Evolutionary conservation across 176 grass and related monocot genomes (phyloP).

Genomic region (Areca catechu): DNA sequence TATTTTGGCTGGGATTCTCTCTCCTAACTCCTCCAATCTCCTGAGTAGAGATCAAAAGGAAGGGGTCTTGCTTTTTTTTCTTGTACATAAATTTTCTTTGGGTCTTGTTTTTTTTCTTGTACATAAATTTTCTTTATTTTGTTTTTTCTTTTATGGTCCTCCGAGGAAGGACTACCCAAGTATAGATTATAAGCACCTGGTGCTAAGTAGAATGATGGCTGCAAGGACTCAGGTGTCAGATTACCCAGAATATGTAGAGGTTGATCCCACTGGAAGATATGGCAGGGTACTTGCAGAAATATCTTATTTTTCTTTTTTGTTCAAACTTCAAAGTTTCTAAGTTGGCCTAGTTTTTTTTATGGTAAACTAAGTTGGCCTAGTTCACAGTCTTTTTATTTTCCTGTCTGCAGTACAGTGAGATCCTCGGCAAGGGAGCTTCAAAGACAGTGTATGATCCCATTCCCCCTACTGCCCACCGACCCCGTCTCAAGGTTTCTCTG

Average conservation of each 20-base stretch:
- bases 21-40: too few species aligned
- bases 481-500: too few species aligned
- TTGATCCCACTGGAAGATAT: conserved; percentile 49
- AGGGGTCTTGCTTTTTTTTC: too few species aligned
- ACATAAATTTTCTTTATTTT: too few species aligned
- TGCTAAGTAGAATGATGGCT: not conserved
- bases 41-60: too few species aligned
- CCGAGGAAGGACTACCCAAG: too few species aligned
- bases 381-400: not conserved
- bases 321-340: not conserved
- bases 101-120: too few species aligned
- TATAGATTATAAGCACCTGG: too few species aligned
- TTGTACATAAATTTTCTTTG: too few species aligned
- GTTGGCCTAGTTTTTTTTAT: too few species aligned
- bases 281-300: conserved; percentile 22
- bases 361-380: not conserved
- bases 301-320: not conserved
- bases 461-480: not conserved
- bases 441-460: conserved; percentile 50
- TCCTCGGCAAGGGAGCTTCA: conserved; percentile 66
- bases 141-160: too few species aligned
- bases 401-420: conserved; percentile 45
- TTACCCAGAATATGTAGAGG: conserved; percentile 26
- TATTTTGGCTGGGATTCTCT: too few species aligned
- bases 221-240: not conserved